Percentiles rank a stretch among this genome's conserved stretches.
These are phyloP conservation scores for Rhododendron ferrugineum DNA, from an alignment of 148 eudicot species.

Conservation along the genomic window DNA sequence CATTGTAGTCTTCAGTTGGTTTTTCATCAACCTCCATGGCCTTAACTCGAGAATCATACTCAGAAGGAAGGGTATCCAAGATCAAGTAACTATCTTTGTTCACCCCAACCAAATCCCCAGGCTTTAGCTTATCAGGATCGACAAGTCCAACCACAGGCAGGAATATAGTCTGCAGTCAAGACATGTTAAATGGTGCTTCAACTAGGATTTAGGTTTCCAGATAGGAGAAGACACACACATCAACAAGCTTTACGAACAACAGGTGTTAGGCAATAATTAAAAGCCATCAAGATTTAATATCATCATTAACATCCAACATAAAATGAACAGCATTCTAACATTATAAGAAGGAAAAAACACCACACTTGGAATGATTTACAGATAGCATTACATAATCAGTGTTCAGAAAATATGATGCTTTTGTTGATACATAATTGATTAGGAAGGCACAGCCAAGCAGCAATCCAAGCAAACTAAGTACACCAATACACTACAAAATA, in stretches of 20 bases:
- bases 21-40: slow-evolving; percentile 99
- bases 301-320: not conserved
- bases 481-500: not conserved
- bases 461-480: not conserved
- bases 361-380: not conserved
- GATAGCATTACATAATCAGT: not conserved
- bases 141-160: slow-evolving; percentile 95
- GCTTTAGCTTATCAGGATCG: slow-evolving; percentile 90
- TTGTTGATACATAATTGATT: not conserved
- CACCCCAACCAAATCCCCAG: slow-evolving; percentile 98
- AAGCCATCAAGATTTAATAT: not conserved
- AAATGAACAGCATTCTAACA: not conserved
- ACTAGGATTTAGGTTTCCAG: not conserved
- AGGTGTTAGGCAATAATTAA: not conserved
- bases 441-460: not conserved
- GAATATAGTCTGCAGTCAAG: slow-evolving; percentile 73
- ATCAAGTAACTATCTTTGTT: slow-evolving; percentile 97
- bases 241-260: not conserved
- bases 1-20: slow-evolving; percentile 98
- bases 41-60: slow-evolving; percentile 93
- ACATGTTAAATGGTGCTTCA: not conserved
- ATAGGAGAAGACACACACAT: not conserved
- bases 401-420: not conserved
- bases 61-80: slow-evolving; percentile 88
- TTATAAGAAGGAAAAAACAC: not conserved